Evolutionary conservation across 495 filamentous ascomycete species (phyloP), one percentile per base, ranked within the genome.

Genomic region (Friedmanniomyces endolithicus): DNA sequence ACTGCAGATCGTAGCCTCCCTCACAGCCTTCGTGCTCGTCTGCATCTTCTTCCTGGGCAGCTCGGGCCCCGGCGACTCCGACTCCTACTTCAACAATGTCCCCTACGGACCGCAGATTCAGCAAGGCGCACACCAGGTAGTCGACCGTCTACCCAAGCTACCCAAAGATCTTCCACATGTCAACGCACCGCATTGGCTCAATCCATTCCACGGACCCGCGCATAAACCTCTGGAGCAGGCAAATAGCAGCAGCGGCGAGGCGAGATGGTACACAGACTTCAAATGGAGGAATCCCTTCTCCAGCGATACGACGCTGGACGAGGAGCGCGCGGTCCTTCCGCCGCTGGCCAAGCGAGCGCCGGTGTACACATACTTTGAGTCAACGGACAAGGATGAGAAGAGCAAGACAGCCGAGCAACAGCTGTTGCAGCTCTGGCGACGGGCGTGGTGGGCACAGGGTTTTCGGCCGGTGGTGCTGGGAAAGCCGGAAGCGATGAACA

Each of bases 351-450:
- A 79, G 35, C 78, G 90, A 29, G 81, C 85, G 17, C 78, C 81
- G n/a, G 81, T 97, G 43, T 97, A 95, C 68, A 94, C 90, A 49
- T 98, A 87, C 68, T 95, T 94, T 64, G 87, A 95, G 59, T 70
- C 78, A 20, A 80, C 75, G 7, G 53, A n/a, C 0, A 65, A 80
- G 59, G 79, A 81, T 41, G 72, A 75, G 50, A 73, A 74, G 12
- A 72, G 74, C 37, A 77, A 79, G 56, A 77, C 81, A 29, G 84
- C 86, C 3, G 86, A 97, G 64, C 81, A 81, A 59, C 78, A 83
- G 61, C 70, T 98, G 44, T 72, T 98, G 35, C 75, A 94, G 50
- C 79, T 85, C 51, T 98, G 92, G 92, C 78, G 89, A 52, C 75
- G 89, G 49, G 92, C 90, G 8, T 96, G 88, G 86, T 96, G 86